Evolutionary conservation across 2,329 filamentous ascomycete genomes (phyloP), one percentile per base, ranked within the genome.

Genomic region (Botrytis sinoallii): DNA sequence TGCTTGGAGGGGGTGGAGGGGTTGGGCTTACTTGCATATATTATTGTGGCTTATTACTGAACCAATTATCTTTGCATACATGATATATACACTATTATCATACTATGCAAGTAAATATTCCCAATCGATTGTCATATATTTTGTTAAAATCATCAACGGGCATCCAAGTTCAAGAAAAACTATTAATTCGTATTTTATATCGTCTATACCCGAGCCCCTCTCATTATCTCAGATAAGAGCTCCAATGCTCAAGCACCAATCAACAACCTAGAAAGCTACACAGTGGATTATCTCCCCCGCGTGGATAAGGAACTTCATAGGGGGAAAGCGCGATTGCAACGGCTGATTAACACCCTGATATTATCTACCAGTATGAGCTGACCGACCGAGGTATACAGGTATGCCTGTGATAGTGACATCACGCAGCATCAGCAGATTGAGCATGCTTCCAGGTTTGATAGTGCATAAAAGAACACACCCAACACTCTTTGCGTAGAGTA

Each of bases 341-440:
- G 42, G 64, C 1, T 35, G 44, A 40, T 55, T 25, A 52, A 3
- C n/a, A 16, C 22, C 42, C 42, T 35, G 22, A 35, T 12, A n/a
- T 20, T 44, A 16, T 40, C 32, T 42, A 14, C 35, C 46, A 40
- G 14, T 8, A 55, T 55, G 22, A 14, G 14, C 32, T 8, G 35
- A 14, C 46, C 65, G 35, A 14, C 46, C 65, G 48, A 67, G 32
- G 65, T 35, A 40, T 52, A 20, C 44, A n/a, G 9, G 22, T 52
- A 66, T 66, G n/a, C 29, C 12, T 48, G 29, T 66, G 42, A 66
- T 48, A 22, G 29, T 48, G 64, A 66, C 29, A 66, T 66, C 64
- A 66, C 64, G 10, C 29, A 38, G 7, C 42, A 66, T 9, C 22
- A 66, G 29, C 29, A 52, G 20, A 32, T n/a, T n/a, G 44, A 66